Conservation (phyloP, 2,329 filamentous ascomycete genomes). For the Fusarium tjaetaba region DNA sequence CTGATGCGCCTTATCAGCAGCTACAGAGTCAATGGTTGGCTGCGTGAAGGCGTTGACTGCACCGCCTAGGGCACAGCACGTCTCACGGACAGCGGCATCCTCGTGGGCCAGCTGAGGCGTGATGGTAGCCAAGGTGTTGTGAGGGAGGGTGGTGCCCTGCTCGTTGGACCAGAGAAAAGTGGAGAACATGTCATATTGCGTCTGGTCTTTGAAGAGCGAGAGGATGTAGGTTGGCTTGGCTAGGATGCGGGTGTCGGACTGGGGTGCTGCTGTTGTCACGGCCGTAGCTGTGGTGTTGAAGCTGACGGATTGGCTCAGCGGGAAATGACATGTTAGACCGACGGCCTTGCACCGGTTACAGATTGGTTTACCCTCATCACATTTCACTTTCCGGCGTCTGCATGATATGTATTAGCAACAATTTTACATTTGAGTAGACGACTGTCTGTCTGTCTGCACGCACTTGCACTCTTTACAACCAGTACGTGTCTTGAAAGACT, state of each 20-base stretch:
- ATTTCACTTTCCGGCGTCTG: constrained; percentile 39
- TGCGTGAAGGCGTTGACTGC: constrained; percentile 25
- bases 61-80: constrained; percentile 36
- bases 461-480: constrained; percentile 40
- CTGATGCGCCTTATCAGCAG: constrained; percentile 17
- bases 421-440: not conserved
- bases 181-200: constrained; percentile 37
- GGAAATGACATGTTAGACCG: constrained; percentile 24
- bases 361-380: constrained; percentile 35
- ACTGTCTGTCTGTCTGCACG: not conserved
- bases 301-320: constrained; percentile 3
- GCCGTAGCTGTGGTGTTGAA: not conserved
- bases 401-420: constrained; percentile 8
- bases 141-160: constrained; percentile 31
- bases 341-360: constrained; percentile 28
- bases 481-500: constrained; percentile 33
- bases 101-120: constrained; percentile 36
- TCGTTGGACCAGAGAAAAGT: constrained; percentile 31
- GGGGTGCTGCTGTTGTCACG: not conserved
- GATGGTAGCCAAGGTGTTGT: constrained; percentile 29
- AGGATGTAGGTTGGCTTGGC: constrained; percentile 21
- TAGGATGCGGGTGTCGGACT: constrained; percentile 26
- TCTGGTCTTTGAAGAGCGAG: constrained; percentile 33
- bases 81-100: constrained; percentile 29
- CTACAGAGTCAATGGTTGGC: not conserved